These are phyloP conservation scores for Auricularia auricula-judae DNA, from an alignment of 768 basidiomycete genomes.

Conservation along the genomic window DNA sequence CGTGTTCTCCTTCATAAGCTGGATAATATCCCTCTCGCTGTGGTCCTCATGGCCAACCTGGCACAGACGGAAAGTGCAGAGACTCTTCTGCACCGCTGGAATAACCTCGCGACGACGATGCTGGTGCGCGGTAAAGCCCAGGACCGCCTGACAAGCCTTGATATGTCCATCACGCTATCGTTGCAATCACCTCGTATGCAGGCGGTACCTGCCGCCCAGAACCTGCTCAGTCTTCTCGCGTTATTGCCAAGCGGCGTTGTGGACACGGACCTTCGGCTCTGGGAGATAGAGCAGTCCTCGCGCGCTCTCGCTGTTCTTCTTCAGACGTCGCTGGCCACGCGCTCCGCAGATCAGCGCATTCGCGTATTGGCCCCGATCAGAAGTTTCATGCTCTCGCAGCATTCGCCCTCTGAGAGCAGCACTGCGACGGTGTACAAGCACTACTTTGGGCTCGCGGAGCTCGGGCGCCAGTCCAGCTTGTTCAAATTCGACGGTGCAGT, in stretches of 20 bases:
- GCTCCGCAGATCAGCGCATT: slow-evolving; percentile 5
- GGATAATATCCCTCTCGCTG: slow-evolving; percentile 15
- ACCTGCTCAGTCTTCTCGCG: slow-evolving; percentile 15
- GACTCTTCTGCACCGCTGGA: slow-evolving; percentile 4
- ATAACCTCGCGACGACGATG: slow-evolving; percentile 1
- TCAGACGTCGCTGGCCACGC: slow-evolving; percentile 12
- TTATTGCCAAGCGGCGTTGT: slow-evolving; percentile 17
- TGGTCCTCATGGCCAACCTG: slow-evolving; percentile 24
- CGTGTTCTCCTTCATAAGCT: slow-evolving; percentile 11
- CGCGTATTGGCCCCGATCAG: background rate
- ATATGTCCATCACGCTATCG: slow-evolving; percentile 14
- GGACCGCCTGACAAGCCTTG: slow-evolving; percentile 10
- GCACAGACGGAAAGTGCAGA: slow-evolving; percentile 6
- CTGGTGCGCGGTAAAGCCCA: slow-evolving; percentile 1
- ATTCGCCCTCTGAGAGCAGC: background rate
- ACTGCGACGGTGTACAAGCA: background rate
- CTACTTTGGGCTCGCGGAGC: background rate
- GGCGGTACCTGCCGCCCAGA: slow-evolving; percentile 11
- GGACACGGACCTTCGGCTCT: slow-evolving; percentile 8
- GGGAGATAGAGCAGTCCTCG: slow-evolving; percentile 2
- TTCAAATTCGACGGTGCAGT: background rate
- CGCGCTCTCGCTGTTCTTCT: slow-evolving; percentile 10
- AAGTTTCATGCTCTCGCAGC: background rate
- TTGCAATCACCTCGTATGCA: slow-evolving; percentile 12
- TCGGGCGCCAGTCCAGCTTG: background rate